Evolutionary conservation across 2,329 filamentous ascomycete species (phyloP).

Genomic region (Aspergillus bombycis): DNA sequence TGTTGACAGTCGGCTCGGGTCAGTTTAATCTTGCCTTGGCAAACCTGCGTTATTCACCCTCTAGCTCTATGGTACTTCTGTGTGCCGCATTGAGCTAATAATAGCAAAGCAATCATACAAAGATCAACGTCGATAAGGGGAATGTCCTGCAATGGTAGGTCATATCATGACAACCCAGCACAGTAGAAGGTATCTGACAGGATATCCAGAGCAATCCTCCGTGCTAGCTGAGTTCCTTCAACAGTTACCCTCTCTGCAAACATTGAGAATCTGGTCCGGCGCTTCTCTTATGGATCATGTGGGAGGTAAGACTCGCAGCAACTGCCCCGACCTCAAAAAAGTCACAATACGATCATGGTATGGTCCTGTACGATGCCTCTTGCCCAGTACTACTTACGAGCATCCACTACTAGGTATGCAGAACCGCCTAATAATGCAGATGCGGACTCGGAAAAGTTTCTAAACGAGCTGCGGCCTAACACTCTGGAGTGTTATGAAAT

Average conservation of each 20-base stretch:
- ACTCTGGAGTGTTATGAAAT: conserved; percentile 63
- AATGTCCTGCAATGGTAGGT: conserved; percentile 57
- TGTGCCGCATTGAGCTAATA: conserved; percentile 9
- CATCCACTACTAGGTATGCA: conserved; percentile 37
- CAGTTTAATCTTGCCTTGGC: conserved; percentile 15
- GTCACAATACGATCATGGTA: conserved; percentile 61
- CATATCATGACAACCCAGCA: background rate
- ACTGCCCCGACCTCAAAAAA: conserved; percentile 64
- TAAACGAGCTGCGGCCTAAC: conserved; percentile 59
- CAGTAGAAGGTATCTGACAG: conserved; percentile 1
- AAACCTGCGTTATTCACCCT: background rate
- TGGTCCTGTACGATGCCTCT: background rate
- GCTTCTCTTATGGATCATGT: conserved; percentile 60
- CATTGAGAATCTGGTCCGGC: conserved; percentile 65
- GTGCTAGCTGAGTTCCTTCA: conserved; percentile 63
- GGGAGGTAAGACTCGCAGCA: conserved; percentile 56
- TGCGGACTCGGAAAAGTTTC: conserved; percentile 60
- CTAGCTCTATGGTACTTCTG: background rate
- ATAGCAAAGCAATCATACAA: conserved; percentile 45
- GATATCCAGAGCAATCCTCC: conserved; percentile 49
- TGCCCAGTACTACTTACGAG: conserved; percentile 13
- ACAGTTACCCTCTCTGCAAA: conserved; percentile 60
- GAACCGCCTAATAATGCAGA: conserved; percentile 52
- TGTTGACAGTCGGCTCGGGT: conserved; percentile 55
- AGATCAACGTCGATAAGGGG: conserved; percentile 60